phyloP scores from a whole-genome alignment of 176 grass and related monocot species.

The Aegilops longissima region DNA sequence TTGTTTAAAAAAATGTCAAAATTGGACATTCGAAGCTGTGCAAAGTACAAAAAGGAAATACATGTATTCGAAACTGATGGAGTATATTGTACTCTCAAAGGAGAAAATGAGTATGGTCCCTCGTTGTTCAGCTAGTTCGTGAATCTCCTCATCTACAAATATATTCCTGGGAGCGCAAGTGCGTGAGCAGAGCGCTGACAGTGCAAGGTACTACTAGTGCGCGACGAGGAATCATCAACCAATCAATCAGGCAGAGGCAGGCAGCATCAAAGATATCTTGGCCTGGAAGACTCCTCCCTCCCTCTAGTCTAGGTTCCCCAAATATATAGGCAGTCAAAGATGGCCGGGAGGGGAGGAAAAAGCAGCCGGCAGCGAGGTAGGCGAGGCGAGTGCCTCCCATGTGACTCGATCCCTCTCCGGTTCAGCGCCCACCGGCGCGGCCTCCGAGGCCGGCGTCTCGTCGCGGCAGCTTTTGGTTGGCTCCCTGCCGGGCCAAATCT shows the following conservation, averaged over 20 bases:
- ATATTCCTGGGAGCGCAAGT: background rate
- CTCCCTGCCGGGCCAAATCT: background rate
- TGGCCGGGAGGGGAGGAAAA: background rate
- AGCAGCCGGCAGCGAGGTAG: background rate
- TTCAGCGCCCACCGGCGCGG: background rate
- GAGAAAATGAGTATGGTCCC: no score
- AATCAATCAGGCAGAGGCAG: conserved; percentile 8
- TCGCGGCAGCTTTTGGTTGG: conserved; percentile 13
- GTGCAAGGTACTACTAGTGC: conserved; percentile 2
- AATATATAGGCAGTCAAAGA: conserved; percentile 31
- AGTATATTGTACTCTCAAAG: no score
- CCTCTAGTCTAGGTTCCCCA: background rate
- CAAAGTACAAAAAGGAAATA: no score
- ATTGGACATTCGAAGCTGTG: no score
- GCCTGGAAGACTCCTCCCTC: conserved; percentile 13
- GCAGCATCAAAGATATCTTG: background rate
- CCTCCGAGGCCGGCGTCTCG: conserved; percentile 14
- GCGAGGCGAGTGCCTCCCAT: conserved; percentile 8
- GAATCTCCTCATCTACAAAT: background rate
- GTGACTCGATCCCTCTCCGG: background rate
- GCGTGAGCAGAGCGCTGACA: background rate
- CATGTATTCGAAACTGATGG: no score
- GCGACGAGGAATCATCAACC: conserved; percentile 5
- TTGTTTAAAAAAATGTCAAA: no score
- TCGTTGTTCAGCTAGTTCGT: background rate